Evolutionary conservation across 2,329 filamentous ascomycete genomes (phyloP), one percentile per base, ranked within the genome.

Genomic region (Colletotrichum shisoi): DNA sequence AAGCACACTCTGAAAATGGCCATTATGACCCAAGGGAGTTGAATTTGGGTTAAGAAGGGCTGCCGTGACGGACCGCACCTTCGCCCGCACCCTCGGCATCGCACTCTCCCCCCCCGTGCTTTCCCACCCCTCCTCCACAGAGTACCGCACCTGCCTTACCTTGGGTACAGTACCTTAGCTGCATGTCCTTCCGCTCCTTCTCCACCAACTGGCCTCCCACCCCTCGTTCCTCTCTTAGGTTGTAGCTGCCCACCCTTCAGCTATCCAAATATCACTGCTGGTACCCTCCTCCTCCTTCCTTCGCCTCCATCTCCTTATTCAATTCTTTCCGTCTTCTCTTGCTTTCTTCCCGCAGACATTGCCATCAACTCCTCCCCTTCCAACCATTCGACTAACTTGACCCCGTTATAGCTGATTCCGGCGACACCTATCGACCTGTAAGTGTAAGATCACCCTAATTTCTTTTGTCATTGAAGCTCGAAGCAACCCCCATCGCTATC

Each of bases 401-500:
- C 42, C 45, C 53, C 24, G 12, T 57, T 56, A n/a, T 78, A 87
- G 85, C 85, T 77, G 85, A 87, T 74, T 82, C 84, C 73, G 83
- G 83, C 78, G 85, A 88, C 74, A 87, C 80, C 71, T 88, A 87
- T 78, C 84, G 85, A 77, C 84, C 85, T 74, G 85, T 85, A 79
- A 85, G 83, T 84, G 71, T 66, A 45, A 42, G 49, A 39, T 61
- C 42, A 63, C 61, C 59, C 62, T 31, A 27, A 37, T 54, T 44
- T 46, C 46, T 53, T 53, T 48, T n/a, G 31, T 52, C 52, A 13
- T 21, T 24, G 44, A 19, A 52, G 40, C 13, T 39, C 57, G 42
- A 59, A 52, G 45, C 31, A 34, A 24, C 54, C 54, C 17, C 54
- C 17, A 34, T 44, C 24, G n/a, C 40, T 15, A 5, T 57, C 40